Base-by-base conservation (phyloP, 2,329 filamentous ascomycete species). In the Berkeleyomyces basicola region DNA sequence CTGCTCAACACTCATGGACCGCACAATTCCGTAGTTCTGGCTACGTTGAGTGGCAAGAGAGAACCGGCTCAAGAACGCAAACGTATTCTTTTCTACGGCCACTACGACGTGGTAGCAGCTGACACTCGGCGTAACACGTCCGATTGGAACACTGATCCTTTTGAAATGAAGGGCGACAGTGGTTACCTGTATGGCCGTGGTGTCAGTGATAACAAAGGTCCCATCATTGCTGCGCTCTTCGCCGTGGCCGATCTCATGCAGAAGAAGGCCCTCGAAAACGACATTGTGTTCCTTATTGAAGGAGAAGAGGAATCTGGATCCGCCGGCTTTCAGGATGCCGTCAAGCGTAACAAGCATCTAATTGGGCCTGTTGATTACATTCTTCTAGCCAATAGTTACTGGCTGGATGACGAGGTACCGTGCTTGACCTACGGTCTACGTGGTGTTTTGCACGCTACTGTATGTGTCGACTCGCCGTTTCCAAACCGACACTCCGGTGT, bases 161-260 rank as follows among this genome's bases (percentile, higher is more conserved):
- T 97, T 71, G 80, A 85, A n/a, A 80, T 97, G 70, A 86, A 86
- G 59, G 93, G 93, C 3, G 83, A 90, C 63, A 91, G 96, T 68
- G 92, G 93, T 0, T 97, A 92, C 71, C 77, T 97, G 1, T 97
- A 99, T 67, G 93, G 93, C 2, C 87, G 93, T 68, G 93, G 93
- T n/a, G 88, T 95, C 11, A 95, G 90, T 58, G 93, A 99, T 72
- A 97, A 99, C 75, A 99, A 99, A 72, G 93, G 95, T 0, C 93
- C 93, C 0, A 90, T 96, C 65, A 83, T 99, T 70, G 92, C 95
- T 1, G 93, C 93, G 0, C 79, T 99, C 0, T 97, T 95, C 70
- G 93, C 92, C 0, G 92, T 95, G 1, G 89, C 92, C 0, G 92
- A 97, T 68, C 77, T 99, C 3, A 83, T 88, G 66, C 86, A 92